phyloP scores from a whole-genome alignment of 2,329 filamentous ascomycete species.

The Penicillium digitatum region DNA sequence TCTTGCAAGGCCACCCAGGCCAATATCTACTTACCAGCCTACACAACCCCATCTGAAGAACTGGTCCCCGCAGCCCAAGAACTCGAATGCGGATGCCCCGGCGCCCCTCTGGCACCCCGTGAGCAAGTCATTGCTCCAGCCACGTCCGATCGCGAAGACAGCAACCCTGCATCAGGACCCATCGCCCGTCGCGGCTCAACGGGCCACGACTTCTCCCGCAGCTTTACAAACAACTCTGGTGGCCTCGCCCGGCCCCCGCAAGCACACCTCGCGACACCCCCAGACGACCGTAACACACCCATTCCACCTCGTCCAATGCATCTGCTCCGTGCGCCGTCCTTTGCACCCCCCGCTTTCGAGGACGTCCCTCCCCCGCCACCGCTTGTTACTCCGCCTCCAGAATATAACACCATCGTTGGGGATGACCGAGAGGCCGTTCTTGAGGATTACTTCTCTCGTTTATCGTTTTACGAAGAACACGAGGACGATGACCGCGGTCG shows the following conservation, averaged over 20 bases:
- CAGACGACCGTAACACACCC: constrained; percentile 43
- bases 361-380: constrained; percentile 73
- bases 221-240: constrained; percentile 40
- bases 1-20: constrained; percentile 90
- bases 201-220: constrained; percentile 27
- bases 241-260: constrained; percentile 45
- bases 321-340: constrained; percentile 75
- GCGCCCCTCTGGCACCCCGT: constrained; percentile 50
- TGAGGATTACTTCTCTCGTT: constrained; percentile 80
- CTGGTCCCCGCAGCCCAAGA: constrained; percentile 52
- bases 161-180: constrained; percentile 17
- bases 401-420: constrained; percentile 75
- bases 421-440: constrained; percentile 63
- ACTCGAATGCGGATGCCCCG: constrained; percentile 65
- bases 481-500: constrained; percentile 50
- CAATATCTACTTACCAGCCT: constrained; percentile 80
- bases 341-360: constrained; percentile 82
- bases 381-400: constrained; percentile 74
- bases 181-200: constrained; percentile 19
- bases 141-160: constrained; percentile 30
- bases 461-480: constrained; percentile 64
- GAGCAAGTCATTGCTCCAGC: constrained; percentile 17
- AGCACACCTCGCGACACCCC: constrained; percentile 50
- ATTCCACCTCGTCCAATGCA: constrained; percentile 68
- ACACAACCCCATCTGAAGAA: constrained; percentile 56